These are phyloP conservation scores for Athelia psychrophila DNA, from an alignment of 1,284 basidiomycete genomes.

Conservation along the genomic window DNA sequence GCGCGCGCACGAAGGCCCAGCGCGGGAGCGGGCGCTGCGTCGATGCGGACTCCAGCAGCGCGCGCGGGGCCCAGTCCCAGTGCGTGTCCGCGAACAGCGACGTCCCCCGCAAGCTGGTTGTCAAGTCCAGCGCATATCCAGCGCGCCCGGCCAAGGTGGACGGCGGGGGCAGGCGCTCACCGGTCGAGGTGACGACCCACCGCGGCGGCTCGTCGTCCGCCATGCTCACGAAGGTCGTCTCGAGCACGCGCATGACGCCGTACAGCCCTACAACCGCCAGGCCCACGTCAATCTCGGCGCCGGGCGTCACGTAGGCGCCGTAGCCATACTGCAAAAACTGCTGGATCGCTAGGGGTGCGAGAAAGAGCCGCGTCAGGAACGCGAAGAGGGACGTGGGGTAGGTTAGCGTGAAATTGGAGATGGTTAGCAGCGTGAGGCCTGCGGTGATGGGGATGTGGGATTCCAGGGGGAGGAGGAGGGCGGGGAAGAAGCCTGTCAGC, in stretches of 20 bases:
- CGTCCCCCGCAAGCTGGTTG: constrained; percentile 12
- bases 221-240: constrained; percentile 5
- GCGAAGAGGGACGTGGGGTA: neutral
- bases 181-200: constrained; percentile 7
- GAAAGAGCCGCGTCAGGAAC: neutral
- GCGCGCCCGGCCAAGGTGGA: constrained; percentile 7
- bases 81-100: constrained; percentile 12
- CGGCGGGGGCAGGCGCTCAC: constrained; percentile 10
- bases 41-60: neutral
- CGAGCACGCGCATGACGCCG: constrained; percentile 9
- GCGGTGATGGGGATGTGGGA: neutral
- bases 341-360: constrained; percentile 6
- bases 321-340: constrained; percentile 10
- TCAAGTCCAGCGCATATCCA: constrained; percentile 15
- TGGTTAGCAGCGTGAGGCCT: neutral
- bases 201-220: constrained; percentile 6
- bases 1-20: constrained; percentile 3
- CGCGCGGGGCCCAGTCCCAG: constrained; percentile 14
- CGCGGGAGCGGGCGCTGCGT: neutral
- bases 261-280: constrained; percentile 11
- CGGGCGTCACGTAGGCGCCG: constrained; percentile 5
- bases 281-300: constrained; percentile 1
- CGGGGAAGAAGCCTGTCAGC: constrained; percentile 3
- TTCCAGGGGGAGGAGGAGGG: constrained; percentile 1
- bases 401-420: neutral